phyloP scores from a whole-genome alignment of 352 stramenopile species.

The Phytophthora foliorum region DNA sequence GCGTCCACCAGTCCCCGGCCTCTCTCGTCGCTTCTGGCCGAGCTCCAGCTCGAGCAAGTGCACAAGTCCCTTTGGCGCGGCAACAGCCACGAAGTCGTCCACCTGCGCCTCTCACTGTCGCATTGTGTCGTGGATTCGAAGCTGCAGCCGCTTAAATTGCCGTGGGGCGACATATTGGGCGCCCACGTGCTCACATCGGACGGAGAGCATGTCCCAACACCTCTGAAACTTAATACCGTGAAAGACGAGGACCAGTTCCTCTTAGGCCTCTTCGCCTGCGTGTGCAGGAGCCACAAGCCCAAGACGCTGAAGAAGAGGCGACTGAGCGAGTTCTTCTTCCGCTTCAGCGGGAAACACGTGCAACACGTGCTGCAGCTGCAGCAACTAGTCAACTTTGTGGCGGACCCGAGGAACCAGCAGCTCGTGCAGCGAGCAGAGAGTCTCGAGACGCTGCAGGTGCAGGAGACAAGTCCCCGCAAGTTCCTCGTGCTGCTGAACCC shows the following conservation, averaged over 20 bases:
- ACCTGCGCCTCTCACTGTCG: conserved; percentile 34
- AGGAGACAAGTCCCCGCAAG: conserved; percentile 36
- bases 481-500: conserved; percentile 84
- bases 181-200: conserved; percentile 59
- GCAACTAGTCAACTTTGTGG: conserved; percentile 57
- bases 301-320: conserved; percentile 50
- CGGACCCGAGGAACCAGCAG: conserved; percentile 51
- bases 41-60: conserved; percentile 48
- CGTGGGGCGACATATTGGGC: conserved; percentile 64
- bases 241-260: conserved; percentile 39
- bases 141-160: conserved; percentile 32
- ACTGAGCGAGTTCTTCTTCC: conserved; percentile 58
- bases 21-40: conserved; percentile 24
- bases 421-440: conserved; percentile 28
- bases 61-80: conserved; percentile 34
- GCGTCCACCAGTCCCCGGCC: neutral
- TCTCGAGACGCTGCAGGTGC: conserved; percentile 44
- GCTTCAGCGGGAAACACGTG: conserved; percentile 52
- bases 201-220: conserved; percentile 44
- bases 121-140: conserved; percentile 28
- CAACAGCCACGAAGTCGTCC: conserved; percentile 33
- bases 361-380: conserved; percentile 44
- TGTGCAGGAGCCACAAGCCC: conserved; percentile 37
- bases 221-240: conserved; percentile 23
- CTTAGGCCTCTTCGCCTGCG: conserved; percentile 58